Evolutionary conservation across 176 grass and related monocot species (phyloP), one percentile per base, ranked within the genome.

Genomic region (Carex kokanica): DNA sequence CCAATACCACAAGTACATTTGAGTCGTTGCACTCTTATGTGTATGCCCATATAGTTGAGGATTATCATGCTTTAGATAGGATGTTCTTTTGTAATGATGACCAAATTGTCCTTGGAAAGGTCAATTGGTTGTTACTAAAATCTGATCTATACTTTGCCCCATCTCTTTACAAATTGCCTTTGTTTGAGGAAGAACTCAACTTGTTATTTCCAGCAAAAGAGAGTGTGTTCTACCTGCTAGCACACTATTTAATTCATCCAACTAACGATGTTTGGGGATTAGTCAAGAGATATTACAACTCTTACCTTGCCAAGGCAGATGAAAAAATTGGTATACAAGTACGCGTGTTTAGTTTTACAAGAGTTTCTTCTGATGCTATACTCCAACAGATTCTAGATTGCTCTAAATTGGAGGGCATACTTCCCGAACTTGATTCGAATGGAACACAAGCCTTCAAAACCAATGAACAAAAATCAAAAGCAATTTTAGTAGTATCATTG

Each of bases 41-140:
- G 21, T 89, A 88, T 78, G 8, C 86, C 23, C 74, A 91, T 81
- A 18, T 94, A 1, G 25, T n/a, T 24, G 60, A 82, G 38, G 64
- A 77, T 38, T 43, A 36, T 51, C 31, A 16, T 11, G 17, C 67
- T 14, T 47, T 34, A 11, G 85, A 89, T 36, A 0, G 6, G 5
- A 25, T 69, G 6, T 91, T 91, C 65, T 94, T 83, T 84, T 94
- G 92, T 66, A 80, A 83, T 15, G 87, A 91, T 12, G 79, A 89
- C 29, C 92, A 94, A 62, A 27, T 13, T 38, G 60, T 86, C 23
- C 82, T 94, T 25, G 2, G 1, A 4, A 89, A 86, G 82, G 74
- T 94, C 55, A 77, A 75, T 63, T 94, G 92, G 92, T 58, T 94
- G 66, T 47, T 94, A 20, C 25, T 89, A 36, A 41, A 58, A 53